Evolutionary conservation across 768 basidiomycete species (phyloP), one percentile per base, ranked within the genome.

Genomic region (Crucibulum laeve): DNA sequence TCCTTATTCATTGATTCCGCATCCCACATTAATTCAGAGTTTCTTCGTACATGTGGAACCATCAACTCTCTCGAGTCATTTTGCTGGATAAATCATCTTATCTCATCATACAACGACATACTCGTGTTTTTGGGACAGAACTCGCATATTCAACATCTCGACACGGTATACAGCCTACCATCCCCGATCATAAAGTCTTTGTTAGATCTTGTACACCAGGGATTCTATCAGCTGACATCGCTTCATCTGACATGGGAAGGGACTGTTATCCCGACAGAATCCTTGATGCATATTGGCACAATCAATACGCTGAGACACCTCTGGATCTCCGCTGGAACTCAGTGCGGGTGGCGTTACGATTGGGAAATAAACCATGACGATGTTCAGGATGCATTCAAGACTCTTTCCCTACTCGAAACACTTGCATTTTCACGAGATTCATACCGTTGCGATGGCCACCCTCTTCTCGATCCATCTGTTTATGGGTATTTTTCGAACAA

Each of bases 371-470:
- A 59, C 23, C 61, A 61, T 40, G 44, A 51, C 3, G 22, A 40
- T 19, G 32, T 59, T 15, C 33, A 52, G 13, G 46, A 49, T 4
- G 23, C 37, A 1, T 53, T 65, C 35, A 42, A 41, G 18, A 51
- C 57, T 4, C 59, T 65, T n/a, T 25, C 19, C 3, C 25, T 40
- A 5, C 56, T 65, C 11, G 45, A 54, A 43, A 52, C 40, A 1
- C 41, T 65, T 11, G 57, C 54, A 10, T 62, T 63, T 40, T 59
- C 61, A 11, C 48, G 57, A 13, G 63, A 65, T 42, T 59, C 63
- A 3, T 63, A 65, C 40, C 22, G 18, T 7, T 50, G 51, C 25
- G 41, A 53, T 15, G 5, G 13, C 24, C 63, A 63, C 40, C 52
- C 50, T 14, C 7, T 51, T n/a, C 52, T 59, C 8, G 55, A 51